Conservation (phyloP, 805 yeast species). For the Metschnikowia baotianmanensis region DNA sequence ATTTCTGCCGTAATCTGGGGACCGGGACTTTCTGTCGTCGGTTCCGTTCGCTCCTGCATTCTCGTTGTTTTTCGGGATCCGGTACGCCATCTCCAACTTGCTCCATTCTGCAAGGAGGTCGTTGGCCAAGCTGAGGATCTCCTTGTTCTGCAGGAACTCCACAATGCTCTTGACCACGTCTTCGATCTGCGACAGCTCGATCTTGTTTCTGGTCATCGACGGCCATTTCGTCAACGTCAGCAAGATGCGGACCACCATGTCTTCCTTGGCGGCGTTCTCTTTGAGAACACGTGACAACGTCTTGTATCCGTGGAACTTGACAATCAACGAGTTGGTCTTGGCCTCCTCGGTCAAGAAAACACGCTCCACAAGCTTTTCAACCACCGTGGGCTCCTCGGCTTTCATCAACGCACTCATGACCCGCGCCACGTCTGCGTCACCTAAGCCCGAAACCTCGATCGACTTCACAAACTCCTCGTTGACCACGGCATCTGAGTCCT, state of each 20-base stretch:
- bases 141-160: slow-evolving; percentile 21
- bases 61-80: slow-evolving; percentile 64
- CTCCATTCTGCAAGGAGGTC: slow-evolving; percentile 67
- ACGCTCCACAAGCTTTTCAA: slow-evolving; percentile 65
- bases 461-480: slow-evolving; percentile 64
- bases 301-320: slow-evolving; percentile 83
- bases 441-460: slow-evolving; percentile 51
- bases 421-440: slow-evolving; percentile 62
- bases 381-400: slow-evolving; percentile 63
- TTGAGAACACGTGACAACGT: slow-evolving; percentile 64
- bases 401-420: slow-evolving; percentile 82
- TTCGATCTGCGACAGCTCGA: slow-evolving; percentile 72
- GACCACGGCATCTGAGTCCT: slow-evolving; percentile 54
- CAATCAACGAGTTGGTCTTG: slow-evolving; percentile 53
- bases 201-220: slow-evolving; percentile 70
- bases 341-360: slow-evolving; percentile 52
- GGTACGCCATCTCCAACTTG: slow-evolving; percentile 71
- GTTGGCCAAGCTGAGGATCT: slow-evolving; percentile 36
- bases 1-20: slow-evolving; percentile 16
- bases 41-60: neutral
- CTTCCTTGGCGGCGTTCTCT: slow-evolving; percentile 30
- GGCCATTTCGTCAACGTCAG: slow-evolving; percentile 54
- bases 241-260: slow-evolving; percentile 48
- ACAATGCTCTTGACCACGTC: slow-evolving; percentile 49
- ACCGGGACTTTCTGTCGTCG: slow-evolving; percentile 7